Evolutionary conservation across 345 rosid genomes (phyloP), one percentile per base, ranked within the genome.

Genomic region (Melastoma malabathricum): DNA sequence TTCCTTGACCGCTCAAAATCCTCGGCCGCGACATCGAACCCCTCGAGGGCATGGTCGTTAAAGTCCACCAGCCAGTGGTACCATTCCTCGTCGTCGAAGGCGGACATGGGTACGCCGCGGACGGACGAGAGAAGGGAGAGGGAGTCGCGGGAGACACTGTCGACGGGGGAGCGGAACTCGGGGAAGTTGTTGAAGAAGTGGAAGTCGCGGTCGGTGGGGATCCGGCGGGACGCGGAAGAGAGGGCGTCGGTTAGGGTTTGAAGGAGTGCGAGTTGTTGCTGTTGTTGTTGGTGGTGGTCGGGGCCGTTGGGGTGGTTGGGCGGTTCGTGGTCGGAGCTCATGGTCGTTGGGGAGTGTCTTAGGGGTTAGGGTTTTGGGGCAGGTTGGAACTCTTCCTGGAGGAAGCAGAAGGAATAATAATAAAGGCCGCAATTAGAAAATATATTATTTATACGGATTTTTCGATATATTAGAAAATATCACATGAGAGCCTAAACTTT

Each of bases 141-240:
- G 6, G 98, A 82, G 44, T 46, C 52, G 23, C 23, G 48, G 16
- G 79, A 44, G 29, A 92, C 68, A 31, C 64, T 67, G 12, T 64
- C 64, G 10, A 79, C 55, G 23, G 96, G 94, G 23, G 46, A 60
- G 58, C 74, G 80, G 74, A 92, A 84, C 47, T 77, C 88, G 29
- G 66, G 75, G 71, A 92, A 92, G 56, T 87, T 92, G 76, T 68
- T 9, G 72, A 64, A 87, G 69, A 82, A 92, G 52, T 92, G 95
- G 43, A 92, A 92, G 68, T 83, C 98, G 43, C 67, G 75, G 52
- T 73, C 64, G 7, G 82, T 15, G 3, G 98, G 96, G 50, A 92
- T 68, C 39, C 67, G 56, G 47, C 72, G 71, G 5, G 83, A 79
- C 14, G 78, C 60, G 31, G 72, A 66, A 3, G 78, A 62, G 55